Conservation (phyloP, 148 eudicot species). For the Rheum nobile region DNA sequence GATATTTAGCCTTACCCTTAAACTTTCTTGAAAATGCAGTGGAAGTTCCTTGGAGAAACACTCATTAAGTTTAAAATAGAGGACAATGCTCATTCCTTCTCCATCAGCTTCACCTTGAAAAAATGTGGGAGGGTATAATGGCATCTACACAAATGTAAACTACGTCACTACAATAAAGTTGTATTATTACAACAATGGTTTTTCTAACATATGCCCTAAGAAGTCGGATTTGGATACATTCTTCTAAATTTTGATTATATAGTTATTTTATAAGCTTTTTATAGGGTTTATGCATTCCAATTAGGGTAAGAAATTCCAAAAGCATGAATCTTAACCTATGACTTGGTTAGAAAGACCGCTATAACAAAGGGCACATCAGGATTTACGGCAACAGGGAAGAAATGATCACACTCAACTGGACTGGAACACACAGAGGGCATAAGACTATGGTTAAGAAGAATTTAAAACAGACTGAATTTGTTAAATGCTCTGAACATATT, state of each 20-base stretch:
- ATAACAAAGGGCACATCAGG: neutral
- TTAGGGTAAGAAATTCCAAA: too few species aligned
- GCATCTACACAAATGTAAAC: conserved; percentile 30
- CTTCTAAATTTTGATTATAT: too few species aligned
- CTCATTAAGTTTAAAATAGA: conserved; percentile 80
- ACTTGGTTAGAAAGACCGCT: too few species aligned
- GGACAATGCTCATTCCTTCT: conserved; percentile 75
- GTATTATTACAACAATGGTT: neutral
- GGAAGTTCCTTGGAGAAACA: conserved; percentile 65
- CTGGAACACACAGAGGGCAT: neutral
- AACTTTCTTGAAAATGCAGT: conserved; percentile 56
- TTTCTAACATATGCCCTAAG: neutral
- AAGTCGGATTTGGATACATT: too few species aligned
- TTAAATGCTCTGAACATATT: neutral
- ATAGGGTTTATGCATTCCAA: too few species aligned
- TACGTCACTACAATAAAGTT: neutral
- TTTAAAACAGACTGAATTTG: neutral
- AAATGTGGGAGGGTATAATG: conserved; percentile 66
- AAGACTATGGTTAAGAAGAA: neutral
- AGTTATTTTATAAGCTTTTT: too few species aligned
- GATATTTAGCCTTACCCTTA: conserved; percentile 44
- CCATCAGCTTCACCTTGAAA: conserved; percentile 88
- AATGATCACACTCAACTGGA: too few species aligned
- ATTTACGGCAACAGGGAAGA: neutral
- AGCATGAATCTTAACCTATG: too few species aligned